Percentiles rank a stretch among this genome's conserved stretches.
Conservation (phyloP, 2,329 filamentous ascomycete genomes). For the Ilyonectria sp. region DNA sequence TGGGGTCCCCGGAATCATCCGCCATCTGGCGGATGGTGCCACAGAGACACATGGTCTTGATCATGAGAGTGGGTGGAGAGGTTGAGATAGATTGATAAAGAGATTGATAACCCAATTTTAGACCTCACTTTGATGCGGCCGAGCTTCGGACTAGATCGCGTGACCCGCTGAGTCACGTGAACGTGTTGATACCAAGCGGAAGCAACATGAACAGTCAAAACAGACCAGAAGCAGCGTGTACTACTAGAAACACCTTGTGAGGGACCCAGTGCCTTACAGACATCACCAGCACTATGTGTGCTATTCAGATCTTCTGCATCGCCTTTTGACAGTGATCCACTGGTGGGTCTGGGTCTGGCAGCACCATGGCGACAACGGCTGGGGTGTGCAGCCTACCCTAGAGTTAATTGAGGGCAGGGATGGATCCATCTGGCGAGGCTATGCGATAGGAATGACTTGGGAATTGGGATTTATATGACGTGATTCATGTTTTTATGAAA, state of each 20-base stretch:
- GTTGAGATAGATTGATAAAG: neutral
- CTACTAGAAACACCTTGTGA: neutral
- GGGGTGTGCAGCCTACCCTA: neutral
- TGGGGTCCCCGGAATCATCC: slow-evolving; percentile 38
- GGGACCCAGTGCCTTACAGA: no score
- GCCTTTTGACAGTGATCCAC: neutral
- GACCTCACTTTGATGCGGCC: neutral
- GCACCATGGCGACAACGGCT: neutral
- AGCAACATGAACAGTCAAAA: neutral
- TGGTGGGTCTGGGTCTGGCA: neutral
- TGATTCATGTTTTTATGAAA: no score
- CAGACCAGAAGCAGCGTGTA: neutral
- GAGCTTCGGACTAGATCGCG: neutral
- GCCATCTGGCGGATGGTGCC: slow-evolving; percentile 39
- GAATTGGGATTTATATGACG: neutral
- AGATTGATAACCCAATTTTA: neutral
- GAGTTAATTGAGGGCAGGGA: neutral
- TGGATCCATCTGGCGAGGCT: neutral
- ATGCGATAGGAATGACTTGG: neutral
- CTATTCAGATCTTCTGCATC: neutral
- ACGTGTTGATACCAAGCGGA: no score
- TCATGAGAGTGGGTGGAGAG: neutral
- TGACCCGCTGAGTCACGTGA: slow-evolving; percentile 5
- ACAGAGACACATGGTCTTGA: slow-evolving; percentile 41
- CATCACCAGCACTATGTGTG: neutral